Percentiles rank a stretch among this genome's conserved stretches.
Conservation (phyloP, 2,329 filamentous ascomycete genomes). For the Sporothrix mexicana region DNA sequence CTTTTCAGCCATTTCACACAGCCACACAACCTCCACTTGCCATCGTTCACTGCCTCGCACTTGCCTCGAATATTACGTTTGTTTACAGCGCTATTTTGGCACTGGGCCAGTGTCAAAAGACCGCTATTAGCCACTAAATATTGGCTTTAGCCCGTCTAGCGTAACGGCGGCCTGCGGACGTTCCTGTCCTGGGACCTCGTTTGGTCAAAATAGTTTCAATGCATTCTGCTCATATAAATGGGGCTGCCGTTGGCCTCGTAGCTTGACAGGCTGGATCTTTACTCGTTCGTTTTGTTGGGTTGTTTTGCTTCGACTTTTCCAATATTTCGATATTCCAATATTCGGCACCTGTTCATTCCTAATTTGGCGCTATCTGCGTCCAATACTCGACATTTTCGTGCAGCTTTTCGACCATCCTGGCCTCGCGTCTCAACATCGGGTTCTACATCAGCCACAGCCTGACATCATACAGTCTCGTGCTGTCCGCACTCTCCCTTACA, state of each 20-base stretch:
- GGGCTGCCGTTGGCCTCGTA: not conserved
- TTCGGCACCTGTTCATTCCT: not conserved
- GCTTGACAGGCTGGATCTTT: not conserved
- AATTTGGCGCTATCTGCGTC: not conserved
- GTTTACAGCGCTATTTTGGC: not conserved
- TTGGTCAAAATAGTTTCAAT: not conserved
- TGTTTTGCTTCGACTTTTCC: not conserved
- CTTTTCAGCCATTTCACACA: slow-evolving; percentile 21
- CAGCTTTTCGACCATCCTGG: not conserved
- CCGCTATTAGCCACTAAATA: slow-evolving; percentile 1
- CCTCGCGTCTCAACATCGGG: not conserved
- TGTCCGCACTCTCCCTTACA: not conserved
- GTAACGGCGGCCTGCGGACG: slow-evolving; percentile 25
- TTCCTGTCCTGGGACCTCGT: not conserved
- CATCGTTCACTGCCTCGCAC: not conserved
- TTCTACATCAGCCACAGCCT: no score
- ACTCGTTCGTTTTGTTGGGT: not conserved
- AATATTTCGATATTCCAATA: not conserved
- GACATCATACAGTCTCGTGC: no score
- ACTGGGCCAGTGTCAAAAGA: not conserved
- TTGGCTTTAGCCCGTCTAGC: slow-evolving; percentile 25
- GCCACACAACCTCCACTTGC: slow-evolving; percentile 16
- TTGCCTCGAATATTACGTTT: slow-evolving; percentile 8
- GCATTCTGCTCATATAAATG: not conserved
- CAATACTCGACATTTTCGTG: not conserved